Conservation (phyloP, 257 asterid genomes). For the Ophiorrhiza pumila region DNA sequence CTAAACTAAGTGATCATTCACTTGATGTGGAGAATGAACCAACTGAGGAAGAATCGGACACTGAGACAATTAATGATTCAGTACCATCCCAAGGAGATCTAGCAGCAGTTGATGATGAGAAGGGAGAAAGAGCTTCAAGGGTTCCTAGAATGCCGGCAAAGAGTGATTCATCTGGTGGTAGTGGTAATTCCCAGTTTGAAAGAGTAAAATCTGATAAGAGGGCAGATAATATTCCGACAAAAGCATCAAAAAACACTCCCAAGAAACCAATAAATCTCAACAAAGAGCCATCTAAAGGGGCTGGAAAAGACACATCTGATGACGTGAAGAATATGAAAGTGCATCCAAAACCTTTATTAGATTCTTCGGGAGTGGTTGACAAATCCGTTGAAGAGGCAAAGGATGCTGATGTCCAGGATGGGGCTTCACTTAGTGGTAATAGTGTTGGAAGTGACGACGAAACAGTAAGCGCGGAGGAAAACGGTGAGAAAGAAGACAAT, state of each 20-base stretch:
- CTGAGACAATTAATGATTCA: constrained; percentile 62
- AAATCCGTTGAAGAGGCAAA: constrained; percentile 41
- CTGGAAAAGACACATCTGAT: constrained; percentile 37
- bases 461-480: constrained; percentile 34
- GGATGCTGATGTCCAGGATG: constrained; percentile 43
- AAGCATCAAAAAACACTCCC: constrained; percentile 38
- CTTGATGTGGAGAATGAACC: constrained; percentile 52
- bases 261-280: constrained; percentile 32
- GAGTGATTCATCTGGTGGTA: constrained; percentile 34
- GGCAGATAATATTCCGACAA: constrained; percentile 22
- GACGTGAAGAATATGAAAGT: constrained; percentile 55
- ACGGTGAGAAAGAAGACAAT: constrained; percentile 33
- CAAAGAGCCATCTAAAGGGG: constrained; percentile 32
- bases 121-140: constrained; percentile 36
- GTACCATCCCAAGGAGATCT: constrained; percentile 67
- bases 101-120: constrained; percentile 57
- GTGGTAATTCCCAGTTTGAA: constrained; percentile 28
- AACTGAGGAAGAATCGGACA: constrained; percentile 64
- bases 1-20: constrained; percentile 35
- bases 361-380: constrained; percentile 45
- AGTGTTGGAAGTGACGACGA: constrained; percentile 56
- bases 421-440: constrained; percentile 39
- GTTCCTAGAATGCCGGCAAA: constrained; percentile 24
- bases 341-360: constrained; percentile 61
- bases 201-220: constrained; percentile 41